Conservation (phyloP, 139 green algal species). For the Zygnema circumcarinatum region DNA sequence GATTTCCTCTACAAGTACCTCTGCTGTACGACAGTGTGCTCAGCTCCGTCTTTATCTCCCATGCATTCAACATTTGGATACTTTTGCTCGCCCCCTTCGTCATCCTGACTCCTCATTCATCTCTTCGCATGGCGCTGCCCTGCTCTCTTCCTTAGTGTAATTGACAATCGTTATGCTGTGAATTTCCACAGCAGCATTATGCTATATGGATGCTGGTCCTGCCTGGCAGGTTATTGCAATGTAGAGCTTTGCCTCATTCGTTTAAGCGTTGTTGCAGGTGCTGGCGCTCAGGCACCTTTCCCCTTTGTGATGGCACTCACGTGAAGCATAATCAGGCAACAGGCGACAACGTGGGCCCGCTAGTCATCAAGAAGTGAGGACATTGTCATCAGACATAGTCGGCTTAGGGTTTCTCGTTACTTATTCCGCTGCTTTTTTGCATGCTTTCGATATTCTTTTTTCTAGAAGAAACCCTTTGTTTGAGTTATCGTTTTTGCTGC, state of each 20-base stretch:
- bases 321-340: slow-evolving; percentile 77
- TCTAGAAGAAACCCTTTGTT: too few species aligned
- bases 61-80: neutral
- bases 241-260: neutral
- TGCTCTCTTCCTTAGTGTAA: neutral
- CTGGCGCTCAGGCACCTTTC: slow-evolving; percentile 76
- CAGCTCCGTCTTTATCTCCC: neutral
- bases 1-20: neutral
- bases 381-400: too few species aligned
- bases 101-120: neutral
- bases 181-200: neutral
- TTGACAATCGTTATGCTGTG: neutral
- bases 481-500: too few species aligned
- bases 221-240: neutral
- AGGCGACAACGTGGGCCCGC: slow-evolving; percentile 81
- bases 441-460: too few species aligned
- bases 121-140: neutral
- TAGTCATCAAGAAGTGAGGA: slow-evolving; percentile 66
- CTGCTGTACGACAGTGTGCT: neutral
- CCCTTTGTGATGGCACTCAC: slow-evolving; percentile 75
- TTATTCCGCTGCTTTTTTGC: too few species aligned
- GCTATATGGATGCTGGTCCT: too few species aligned
- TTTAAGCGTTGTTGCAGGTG: slow-evolving; percentile 67
- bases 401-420: too few species aligned
- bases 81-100: neutral